phyloP scores from a whole-genome alignment of 2,329 filamentous ascomycete species.

The Xylariales sp. region DNA sequence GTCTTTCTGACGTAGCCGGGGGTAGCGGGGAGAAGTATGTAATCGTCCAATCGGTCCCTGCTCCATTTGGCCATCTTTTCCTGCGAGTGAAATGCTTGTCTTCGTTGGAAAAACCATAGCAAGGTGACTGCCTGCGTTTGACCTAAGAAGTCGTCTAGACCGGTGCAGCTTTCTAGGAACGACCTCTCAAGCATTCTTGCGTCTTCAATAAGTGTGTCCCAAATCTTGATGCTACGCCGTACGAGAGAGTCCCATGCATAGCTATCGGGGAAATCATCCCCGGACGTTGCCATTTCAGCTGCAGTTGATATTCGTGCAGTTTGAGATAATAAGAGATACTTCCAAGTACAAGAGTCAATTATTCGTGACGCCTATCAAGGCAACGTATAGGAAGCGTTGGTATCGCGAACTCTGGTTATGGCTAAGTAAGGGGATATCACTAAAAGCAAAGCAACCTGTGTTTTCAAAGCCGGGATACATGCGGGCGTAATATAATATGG shows the following conservation, averaged over 20 bases:
- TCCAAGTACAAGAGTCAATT: too few species aligned
- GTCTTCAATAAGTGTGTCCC: neutral
- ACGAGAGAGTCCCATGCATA: slow-evolving; percentile 19
- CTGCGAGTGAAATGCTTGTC: slow-evolving; percentile 32
- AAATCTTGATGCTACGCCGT: slow-evolving; percentile 12
- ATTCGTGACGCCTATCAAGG: too few species aligned
- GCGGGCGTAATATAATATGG: too few species aligned
- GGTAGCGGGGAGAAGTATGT: slow-evolving; percentile 42
- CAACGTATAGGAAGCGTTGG: too few species aligned
- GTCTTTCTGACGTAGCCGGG: slow-evolving; percentile 38
- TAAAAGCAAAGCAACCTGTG: too few species aligned
- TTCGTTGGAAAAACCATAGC: slow-evolving; percentile 36
- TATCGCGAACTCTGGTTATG: too few species aligned
- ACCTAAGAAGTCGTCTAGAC: slow-evolving; percentile 20
- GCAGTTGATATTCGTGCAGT: too few species aligned
- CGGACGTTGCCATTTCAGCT: slow-evolving; percentile 18
- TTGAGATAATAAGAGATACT: too few species aligned
- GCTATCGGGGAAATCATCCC: neutral
- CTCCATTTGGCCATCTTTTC: slow-evolving; percentile 36
- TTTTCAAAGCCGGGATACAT: too few species aligned
- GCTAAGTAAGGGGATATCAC: too few species aligned
- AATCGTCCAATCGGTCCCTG: slow-evolving; percentile 39
- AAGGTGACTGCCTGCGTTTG: neutral
- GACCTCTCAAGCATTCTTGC: slow-evolving; percentile 4
- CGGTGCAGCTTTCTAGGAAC: neutral